Conservation (phyloP, 192 early-diverging fungal genomes). For the Backusella morwellensis region DNA sequence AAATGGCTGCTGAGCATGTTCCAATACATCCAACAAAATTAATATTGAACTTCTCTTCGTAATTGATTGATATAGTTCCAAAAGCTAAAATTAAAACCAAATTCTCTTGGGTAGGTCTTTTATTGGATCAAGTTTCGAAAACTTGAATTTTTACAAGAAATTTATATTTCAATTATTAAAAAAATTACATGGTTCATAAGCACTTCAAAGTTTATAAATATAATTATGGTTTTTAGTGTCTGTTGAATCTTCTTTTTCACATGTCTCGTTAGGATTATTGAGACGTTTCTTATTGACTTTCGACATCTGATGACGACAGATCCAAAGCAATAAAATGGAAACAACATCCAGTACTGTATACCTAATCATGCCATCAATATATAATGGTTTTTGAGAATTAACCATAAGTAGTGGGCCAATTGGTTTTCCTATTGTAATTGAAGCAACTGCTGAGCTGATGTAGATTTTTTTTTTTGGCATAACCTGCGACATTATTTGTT, state of each 20-base stretch:
- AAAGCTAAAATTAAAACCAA: background rate
- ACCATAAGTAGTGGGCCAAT: conserved; percentile 19
- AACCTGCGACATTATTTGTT: conserved; percentile 6
- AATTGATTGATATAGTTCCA: background rate
- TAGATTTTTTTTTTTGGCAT: background rate
- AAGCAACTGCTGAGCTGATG: background rate
- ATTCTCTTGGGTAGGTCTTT: background rate
- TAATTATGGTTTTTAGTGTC: too few species aligned
- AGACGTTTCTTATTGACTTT: conserved; percentile 1
- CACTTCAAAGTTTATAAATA: background rate
- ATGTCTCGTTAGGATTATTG: background rate
- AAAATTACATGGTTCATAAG: background rate
- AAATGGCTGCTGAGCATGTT: background rate
- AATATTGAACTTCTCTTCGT: background rate
- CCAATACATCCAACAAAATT: background rate
- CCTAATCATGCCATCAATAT: conserved; percentile 17
- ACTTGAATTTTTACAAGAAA: too few species aligned
- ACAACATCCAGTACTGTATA: background rate
- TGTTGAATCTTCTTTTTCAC: too few species aligned
- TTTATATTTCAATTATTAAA: background rate
- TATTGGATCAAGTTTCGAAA: background rate
- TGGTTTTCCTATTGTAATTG: conserved; percentile 14
- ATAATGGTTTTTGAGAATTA: conserved; percentile 8
- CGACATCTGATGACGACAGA: conserved; percentile 7
- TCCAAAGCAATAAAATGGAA: conserved; percentile 10